Evolutionary conservation across 352 stramenopile genomes (phyloP).

Genomic region (Thalassiosira mediterranea): DNA sequence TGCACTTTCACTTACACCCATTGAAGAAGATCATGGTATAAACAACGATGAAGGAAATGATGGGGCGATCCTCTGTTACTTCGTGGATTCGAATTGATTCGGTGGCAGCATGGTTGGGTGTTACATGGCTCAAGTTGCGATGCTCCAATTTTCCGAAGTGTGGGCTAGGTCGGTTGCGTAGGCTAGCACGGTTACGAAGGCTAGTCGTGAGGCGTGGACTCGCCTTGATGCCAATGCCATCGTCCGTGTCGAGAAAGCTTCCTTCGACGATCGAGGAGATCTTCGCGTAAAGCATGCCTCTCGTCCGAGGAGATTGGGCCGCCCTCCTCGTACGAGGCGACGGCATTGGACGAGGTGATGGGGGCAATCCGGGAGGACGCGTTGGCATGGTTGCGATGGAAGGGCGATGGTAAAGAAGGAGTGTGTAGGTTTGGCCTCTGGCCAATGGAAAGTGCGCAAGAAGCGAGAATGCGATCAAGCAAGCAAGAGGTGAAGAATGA

Average conservation of each 20-base stretch:
- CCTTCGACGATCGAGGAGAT: constrained; percentile 12
- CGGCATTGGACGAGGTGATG: too few relatives aligned
- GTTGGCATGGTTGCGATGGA: too few relatives aligned
- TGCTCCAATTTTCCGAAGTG: too few relatives aligned
- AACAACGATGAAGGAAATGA: constrained; percentile 21
- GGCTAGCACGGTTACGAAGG: too few relatives aligned
- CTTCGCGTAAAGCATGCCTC: neutral
- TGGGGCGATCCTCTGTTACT: neutral
- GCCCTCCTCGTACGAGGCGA: neutral
- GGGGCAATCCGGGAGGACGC: too few relatives aligned
- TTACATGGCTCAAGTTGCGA: neutral
- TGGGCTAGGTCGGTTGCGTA: too few relatives aligned
- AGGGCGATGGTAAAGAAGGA: too few relatives aligned
- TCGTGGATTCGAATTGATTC: constrained; percentile 1
- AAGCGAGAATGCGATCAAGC: too few relatives aligned
- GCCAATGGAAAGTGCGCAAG: too few relatives aligned
- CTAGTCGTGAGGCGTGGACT: too few relatives aligned
- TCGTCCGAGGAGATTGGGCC: constrained; percentile 2
- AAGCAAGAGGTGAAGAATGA: too few relatives aligned
- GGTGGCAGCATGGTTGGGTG: neutral
- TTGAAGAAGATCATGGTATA: constrained; percentile 37
- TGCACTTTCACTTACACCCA: constrained; percentile 11
- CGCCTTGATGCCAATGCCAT: neutral
- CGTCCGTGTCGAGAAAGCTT: constrained; percentile 25
- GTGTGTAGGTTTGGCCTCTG: too few relatives aligned